Percentiles rank a stretch among this genome's conserved stretches.
Evolutionary conservation across 805 yeast species (phyloP).

Genomic region (Candida sonorensis): DNA sequence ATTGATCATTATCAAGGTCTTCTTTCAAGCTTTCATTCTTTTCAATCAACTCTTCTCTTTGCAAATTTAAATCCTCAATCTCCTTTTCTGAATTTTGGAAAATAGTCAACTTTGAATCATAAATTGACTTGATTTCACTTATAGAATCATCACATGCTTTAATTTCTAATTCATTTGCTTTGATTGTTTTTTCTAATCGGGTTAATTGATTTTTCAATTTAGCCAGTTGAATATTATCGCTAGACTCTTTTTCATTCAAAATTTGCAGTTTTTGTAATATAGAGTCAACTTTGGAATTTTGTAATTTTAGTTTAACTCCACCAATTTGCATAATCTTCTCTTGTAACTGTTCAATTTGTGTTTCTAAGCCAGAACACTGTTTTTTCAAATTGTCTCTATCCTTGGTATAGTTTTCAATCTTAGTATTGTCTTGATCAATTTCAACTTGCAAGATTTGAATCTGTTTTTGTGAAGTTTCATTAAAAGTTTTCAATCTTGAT

Average conservation of each 20-base stretch:
- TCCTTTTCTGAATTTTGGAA: slow-evolving; percentile 29
- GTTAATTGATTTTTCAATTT: slow-evolving; percentile 60
- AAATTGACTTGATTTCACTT: slow-evolving; percentile 24
- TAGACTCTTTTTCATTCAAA: slow-evolving; percentile 46
- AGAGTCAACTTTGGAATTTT: slow-evolving; percentile 76
- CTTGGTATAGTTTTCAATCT: slow-evolving; percentile 19
- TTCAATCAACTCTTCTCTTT: slow-evolving; percentile 33
- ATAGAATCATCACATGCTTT: slow-evolving; percentile 28
- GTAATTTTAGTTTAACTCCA: slow-evolving; percentile 75
- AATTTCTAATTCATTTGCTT: slow-evolving; percentile 42
- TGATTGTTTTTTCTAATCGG: slow-evolving; percentile 43
- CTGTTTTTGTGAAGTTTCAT: slow-evolving; percentile 10
- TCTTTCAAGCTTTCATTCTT: slow-evolving; percentile 37
- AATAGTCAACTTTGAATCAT: slow-evolving; percentile 19
- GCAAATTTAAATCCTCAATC: slow-evolving; percentile 22
- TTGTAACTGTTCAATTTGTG: slow-evolving; percentile 53
- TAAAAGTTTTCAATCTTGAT: slow-evolving; percentile 32
- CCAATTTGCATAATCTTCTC: slow-evolving; percentile 85
- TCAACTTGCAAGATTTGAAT: no score
- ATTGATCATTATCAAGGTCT: slow-evolving; percentile 32
- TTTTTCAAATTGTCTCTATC: slow-evolving; percentile 35
- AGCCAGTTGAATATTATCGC: slow-evolving; percentile 47
- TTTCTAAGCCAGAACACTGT: slow-evolving; percentile 50
- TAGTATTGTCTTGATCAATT: slow-evolving; percentile 26
- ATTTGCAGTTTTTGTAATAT: slow-evolving; percentile 60